Conservation (phyloP, 371 early-diverging fungal genomes). For the Syncephalis plumigaleata region DNA sequence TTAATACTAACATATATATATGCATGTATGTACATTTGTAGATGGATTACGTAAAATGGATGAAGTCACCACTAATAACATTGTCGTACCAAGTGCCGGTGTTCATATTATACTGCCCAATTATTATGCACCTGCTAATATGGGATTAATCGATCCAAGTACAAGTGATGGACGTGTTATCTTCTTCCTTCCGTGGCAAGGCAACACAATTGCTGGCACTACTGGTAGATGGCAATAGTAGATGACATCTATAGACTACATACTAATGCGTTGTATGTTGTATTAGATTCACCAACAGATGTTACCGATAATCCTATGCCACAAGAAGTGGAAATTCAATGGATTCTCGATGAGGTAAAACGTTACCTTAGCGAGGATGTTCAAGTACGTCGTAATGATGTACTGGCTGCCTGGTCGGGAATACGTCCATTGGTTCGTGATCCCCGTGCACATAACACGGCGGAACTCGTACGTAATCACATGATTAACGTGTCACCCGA, state of each 20-base stretch:
- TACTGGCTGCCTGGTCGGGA: slow-evolving; percentile 96
- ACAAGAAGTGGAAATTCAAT: slow-evolving; percentile 85
- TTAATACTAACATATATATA: slow-evolving; percentile 1
- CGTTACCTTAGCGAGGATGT: slow-evolving; percentile 72
- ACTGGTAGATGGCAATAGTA: slow-evolving; percentile 23
- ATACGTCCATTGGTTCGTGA: slow-evolving; percentile 98
- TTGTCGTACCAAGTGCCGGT: slow-evolving; percentile 93
- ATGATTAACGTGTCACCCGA: slow-evolving; percentile 75
- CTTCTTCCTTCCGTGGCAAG: slow-evolving; percentile 98
- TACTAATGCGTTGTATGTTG: too few species aligned
- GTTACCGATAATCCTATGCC: slow-evolving; percentile 74
- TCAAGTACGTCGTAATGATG: slow-evolving; percentile 89
- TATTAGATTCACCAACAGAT: slow-evolving; percentile 59
- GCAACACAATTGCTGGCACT: slow-evolving; percentile 94
- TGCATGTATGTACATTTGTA: too few species aligned
- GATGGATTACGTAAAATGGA: slow-evolving; percentile 85
- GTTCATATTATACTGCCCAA: slow-evolving; percentile 93
- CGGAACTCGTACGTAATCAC: slow-evolving; percentile 91
- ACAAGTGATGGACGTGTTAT: slow-evolving; percentile 97
- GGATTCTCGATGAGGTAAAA: slow-evolving; percentile 89
- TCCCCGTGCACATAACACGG: slow-evolving; percentile 79
- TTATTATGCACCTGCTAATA: slow-evolving; percentile 84
- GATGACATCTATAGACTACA: too few species aligned
- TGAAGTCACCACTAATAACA: slow-evolving; percentile 45
- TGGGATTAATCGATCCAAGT: slow-evolving; percentile 96